phyloP scores from a whole-genome alignment of 495 filamentous ascomycete genomes.

The Podospora anserina region DNA sequence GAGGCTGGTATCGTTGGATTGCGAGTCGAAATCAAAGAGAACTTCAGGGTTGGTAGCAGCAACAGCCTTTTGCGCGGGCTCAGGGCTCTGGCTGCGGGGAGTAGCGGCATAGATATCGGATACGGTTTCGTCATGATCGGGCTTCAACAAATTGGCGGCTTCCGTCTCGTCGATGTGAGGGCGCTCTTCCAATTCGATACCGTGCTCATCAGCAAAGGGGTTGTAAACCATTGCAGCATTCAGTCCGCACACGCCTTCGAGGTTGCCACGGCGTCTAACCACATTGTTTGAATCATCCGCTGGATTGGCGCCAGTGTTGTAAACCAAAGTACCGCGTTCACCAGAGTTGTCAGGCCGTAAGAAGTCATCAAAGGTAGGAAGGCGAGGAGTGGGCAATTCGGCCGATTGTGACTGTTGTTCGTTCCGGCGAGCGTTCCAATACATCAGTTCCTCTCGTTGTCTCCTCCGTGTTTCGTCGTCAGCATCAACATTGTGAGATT shows the following conservation, averaged over 20 bases:
- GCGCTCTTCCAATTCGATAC: slow-evolving; percentile 47
- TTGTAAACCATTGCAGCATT: slow-evolving; percentile 53
- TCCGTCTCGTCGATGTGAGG: slow-evolving; percentile 27
- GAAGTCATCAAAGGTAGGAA: slow-evolving; percentile 55
- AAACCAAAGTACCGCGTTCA: slow-evolving; percentile 50
- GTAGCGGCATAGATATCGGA: slow-evolving; percentile 55
- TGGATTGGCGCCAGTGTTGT: slow-evolving; percentile 46
- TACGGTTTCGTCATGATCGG: slow-evolving; percentile 45
- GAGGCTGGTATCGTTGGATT: slow-evolving; percentile 7
- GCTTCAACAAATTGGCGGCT: slow-evolving; percentile 31
- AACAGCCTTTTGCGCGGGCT: slow-evolving; percentile 23
- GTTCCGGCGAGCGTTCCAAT: slow-evolving; percentile 52
- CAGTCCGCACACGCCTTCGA: slow-evolving; percentile 49
- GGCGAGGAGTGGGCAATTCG: slow-evolving; percentile 13
- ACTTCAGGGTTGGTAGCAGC: slow-evolving; percentile 21
- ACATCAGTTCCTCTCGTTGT: slow-evolving; percentile 71
- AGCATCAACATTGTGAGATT: slow-evolving; percentile 57
- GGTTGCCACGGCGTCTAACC: slow-evolving; percentile 44
- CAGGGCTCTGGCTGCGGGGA: slow-evolving; percentile 27
- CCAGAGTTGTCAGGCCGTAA: slow-evolving; percentile 41
- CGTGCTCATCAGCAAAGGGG: slow-evolving; percentile 59
- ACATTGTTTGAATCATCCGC: slow-evolving; percentile 36
- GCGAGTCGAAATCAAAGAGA: slow-evolving; percentile 34
- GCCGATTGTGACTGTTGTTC: slow-evolving; percentile 20
- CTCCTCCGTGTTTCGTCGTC: slow-evolving; percentile 63